Percentiles rank a stretch among this genome's conserved stretches.
phyloP scores from a whole-genome alignment of 371 early-diverging fungal genomes.

The Cladochytrium tenue region DNA sequence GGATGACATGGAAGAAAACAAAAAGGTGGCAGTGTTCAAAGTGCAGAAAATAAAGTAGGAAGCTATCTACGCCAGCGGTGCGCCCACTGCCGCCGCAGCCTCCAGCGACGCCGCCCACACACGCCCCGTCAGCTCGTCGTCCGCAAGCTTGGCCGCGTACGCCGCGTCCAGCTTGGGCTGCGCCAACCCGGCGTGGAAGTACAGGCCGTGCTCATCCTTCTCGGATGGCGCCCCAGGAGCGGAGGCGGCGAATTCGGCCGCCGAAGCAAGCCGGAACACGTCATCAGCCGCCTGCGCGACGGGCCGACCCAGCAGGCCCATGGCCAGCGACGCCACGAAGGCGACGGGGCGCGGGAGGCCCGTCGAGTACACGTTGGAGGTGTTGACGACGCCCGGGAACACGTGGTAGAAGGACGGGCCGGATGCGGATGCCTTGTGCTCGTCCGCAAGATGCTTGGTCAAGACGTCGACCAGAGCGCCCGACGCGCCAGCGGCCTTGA shows the following conservation, averaged over 20 bases:
- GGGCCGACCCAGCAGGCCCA: conserved; percentile 13
- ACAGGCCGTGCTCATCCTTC: no score
- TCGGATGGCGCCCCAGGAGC: background rate
- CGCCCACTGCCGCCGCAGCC: no score
- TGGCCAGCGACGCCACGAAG: conserved; percentile 10
- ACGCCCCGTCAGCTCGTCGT: no score
- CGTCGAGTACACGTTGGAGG: conserved; percentile 17
- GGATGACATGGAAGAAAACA: no score
- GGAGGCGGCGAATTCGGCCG: background rate
- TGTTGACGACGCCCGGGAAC: conserved; percentile 32
- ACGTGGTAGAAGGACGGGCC: conserved; percentile 24
- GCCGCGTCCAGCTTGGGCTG: no score
- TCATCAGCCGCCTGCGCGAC: conserved; percentile 15
- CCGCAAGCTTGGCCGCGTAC: no score
- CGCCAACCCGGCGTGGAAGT: no score
- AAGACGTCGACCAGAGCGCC: conserved; percentile 21
- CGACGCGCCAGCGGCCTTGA: conserved; percentile 16
- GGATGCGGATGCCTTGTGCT: conserved; percentile 2
- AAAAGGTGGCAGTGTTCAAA: no score
- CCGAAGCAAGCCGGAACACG: conserved; percentile 7
- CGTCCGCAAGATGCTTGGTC: conserved; percentile 13
- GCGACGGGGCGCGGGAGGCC: conserved; percentile 13
- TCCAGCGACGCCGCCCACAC: no score
- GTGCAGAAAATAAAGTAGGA: no score
- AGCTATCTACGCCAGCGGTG: no score